Conservation (phyloP, 331 rosid genomes). For the Quercus tomentella region DNA sequence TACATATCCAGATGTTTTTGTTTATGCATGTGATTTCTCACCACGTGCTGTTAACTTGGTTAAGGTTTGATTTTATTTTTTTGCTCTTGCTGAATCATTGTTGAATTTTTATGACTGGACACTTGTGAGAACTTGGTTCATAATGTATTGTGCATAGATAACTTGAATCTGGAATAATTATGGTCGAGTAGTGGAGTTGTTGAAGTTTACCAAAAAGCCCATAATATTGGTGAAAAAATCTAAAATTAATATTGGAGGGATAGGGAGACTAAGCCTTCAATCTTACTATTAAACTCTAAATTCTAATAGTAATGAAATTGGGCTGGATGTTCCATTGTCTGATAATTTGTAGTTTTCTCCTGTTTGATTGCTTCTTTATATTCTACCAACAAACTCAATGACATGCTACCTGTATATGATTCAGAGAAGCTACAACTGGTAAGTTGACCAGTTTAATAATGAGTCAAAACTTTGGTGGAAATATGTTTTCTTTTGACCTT, state of each 20-base stretch:
- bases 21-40: conserved; percentile 93
- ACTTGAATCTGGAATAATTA: background rate
- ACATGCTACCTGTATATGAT: background rate
- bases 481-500: background rate
- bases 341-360: background rate
- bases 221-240: background rate
- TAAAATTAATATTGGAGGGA: background rate
- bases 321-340: background rate
- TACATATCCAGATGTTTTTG: conserved; percentile 62
- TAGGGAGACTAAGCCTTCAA: background rate
- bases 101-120: background rate
- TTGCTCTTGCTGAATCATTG: conserved; percentile 1
- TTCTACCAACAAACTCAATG: background rate
- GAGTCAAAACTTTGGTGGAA: background rate
- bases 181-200: background rate
- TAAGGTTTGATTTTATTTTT: conserved; percentile 44
- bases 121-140: background rate
- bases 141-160: background rate
- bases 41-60: conserved; percentile 85
- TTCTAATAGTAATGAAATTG: too few relatives aligned
- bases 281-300: too few relatives aligned
- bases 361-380: background rate
- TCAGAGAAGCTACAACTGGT: background rate
- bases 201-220: background rate
- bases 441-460: background rate